These are phyloP conservation scores for Santalum album DNA, from an alignment of 164 flowering plant species.

Conservation along the genomic window DNA sequence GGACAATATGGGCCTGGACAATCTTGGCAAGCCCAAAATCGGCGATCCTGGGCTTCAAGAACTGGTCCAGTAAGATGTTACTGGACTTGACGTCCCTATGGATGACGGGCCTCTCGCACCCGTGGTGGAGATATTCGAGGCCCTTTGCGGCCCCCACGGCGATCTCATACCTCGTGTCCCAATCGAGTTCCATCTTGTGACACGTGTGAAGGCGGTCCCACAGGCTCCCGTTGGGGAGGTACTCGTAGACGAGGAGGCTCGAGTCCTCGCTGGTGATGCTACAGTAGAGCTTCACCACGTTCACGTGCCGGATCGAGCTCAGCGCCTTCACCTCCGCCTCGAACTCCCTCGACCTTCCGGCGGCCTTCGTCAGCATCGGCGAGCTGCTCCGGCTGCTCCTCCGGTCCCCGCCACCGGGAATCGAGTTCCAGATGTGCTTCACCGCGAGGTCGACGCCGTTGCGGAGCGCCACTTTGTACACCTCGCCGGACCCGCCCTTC, in stretches of 20 bases:
- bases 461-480: constrained; percentile 38
- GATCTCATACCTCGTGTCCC: constrained; percentile 50
- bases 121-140: constrained; percentile 61
- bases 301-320: constrained; percentile 58
- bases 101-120: constrained; percentile 46
- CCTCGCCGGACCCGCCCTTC: constrained; percentile 81
- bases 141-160: constrained; percentile 64
- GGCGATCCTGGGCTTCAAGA: constrained; percentile 64
- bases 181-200: constrained; percentile 33
- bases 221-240: constrained; percentile 54
- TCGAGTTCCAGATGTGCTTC: constrained; percentile 47
- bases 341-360: constrained; percentile 27
- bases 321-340: constrained; percentile 54
- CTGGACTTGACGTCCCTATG: constrained; percentile 84
- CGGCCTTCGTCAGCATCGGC: constrained; percentile 30
- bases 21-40: constrained; percentile 81
- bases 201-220: constrained; percentile 51
- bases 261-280: constrained; percentile 68
- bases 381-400: constrained; percentile 12
- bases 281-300: constrained; percentile 62
- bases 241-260: constrained; percentile 63
- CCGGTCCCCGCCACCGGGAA: background rate
- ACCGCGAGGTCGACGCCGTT: constrained; percentile 56
- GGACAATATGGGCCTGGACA: constrained; percentile 23
- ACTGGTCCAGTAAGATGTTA: constrained; percentile 67